These are phyloP conservation scores for Begonia fuchsioides DNA, from an alignment of 306 rosid species.

Conservation along the genomic window DNA sequence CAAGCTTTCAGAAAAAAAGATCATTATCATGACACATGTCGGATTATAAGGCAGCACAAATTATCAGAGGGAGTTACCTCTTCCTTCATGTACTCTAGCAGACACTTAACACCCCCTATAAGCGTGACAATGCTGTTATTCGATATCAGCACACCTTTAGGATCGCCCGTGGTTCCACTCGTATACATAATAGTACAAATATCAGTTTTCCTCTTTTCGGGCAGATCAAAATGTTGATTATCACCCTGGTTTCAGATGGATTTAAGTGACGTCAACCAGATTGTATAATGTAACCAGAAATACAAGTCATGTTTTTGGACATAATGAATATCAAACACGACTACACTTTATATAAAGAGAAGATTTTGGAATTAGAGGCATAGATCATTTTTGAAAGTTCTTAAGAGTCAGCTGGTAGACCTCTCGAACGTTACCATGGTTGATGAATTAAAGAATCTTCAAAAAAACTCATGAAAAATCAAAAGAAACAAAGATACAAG, in stretches of 20 bases:
- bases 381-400: too few species aligned
- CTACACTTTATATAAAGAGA: too few species aligned
- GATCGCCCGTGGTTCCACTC: conserved; percentile 95
- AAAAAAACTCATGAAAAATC: too few species aligned
- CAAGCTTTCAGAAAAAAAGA: background rate
- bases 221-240: conserved; percentile 56
- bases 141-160: conserved; percentile 89
- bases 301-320: too few species aligned
- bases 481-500: too few species aligned
- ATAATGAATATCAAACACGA: too few species aligned
- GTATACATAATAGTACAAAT: conserved; percentile 95
- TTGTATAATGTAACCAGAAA: background rate
- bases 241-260: conserved; percentile 36
- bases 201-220: conserved; percentile 55
- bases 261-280: background rate
- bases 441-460: too few species aligned
- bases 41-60: background rate
- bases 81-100: conserved; percentile 58
- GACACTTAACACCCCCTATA: conserved; percentile 55
- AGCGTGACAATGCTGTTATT: conserved; percentile 72
- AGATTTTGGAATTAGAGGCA: too few species aligned
- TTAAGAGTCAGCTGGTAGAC: too few species aligned
- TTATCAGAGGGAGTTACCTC: conserved; percentile 22
- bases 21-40: background rate
- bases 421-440: too few species aligned